These are phyloP conservation scores for Biscutella laevigata DNA, from an alignment of 441 rosid species.

Conservation along the genomic window DNA sequence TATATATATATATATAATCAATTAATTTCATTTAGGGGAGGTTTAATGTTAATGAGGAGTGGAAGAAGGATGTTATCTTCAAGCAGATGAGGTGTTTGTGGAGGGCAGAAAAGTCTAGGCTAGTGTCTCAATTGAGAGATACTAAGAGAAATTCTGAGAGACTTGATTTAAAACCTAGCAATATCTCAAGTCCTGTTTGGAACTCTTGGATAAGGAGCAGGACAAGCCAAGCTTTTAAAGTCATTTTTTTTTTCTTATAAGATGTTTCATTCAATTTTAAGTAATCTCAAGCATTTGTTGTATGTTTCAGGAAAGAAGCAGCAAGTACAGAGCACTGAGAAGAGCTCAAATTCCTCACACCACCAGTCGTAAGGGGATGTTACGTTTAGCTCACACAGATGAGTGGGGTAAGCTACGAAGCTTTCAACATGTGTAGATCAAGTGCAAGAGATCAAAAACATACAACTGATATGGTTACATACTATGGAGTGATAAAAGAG, in stretches of 20 bases:
- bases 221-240: too few relatives aligned
- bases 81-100: background rate
- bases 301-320: too few relatives aligned
- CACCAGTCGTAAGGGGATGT: background rate
- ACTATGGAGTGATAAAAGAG: background rate
- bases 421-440: background rate
- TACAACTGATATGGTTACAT: background rate
- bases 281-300: too few relatives aligned
- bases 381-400: background rate
- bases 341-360: background rate
- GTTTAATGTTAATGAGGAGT: background rate
- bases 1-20: too few relatives aligned
- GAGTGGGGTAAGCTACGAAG: background rate
- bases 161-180: too few relatives aligned
- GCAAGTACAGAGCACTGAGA: background rate
- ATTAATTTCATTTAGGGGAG: background rate
- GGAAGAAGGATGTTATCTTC: background rate
- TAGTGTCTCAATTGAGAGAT: too few relatives aligned
- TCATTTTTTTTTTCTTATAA: too few relatives aligned
- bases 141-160: too few relatives aligned
- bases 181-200: too few relatives aligned
- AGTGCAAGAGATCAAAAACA: background rate
- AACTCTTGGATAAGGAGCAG: too few relatives aligned
- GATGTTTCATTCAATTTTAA: too few relatives aligned
- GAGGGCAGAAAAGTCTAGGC: background rate